Base-by-base conservation (phyloP, 2,329 filamentous ascomycete genomes). In the Eutypella sp. region DNA sequence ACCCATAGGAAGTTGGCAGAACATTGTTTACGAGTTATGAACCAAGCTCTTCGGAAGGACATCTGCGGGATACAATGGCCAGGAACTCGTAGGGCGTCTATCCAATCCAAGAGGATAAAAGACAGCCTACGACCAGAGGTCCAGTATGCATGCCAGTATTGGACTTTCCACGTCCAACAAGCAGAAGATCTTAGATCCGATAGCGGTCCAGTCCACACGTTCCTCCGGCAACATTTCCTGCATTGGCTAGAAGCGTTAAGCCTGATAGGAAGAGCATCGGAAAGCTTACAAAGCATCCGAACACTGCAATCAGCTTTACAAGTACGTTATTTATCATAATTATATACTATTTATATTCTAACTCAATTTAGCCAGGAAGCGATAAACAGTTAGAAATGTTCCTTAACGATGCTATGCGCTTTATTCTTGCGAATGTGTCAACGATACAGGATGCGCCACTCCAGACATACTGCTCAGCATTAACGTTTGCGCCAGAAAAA, bases 11-110 rank as follows among this genome's bases (percentile, higher is more conserved):
- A 43, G 3, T 46, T 71, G 1, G 63, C 65, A 0, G 44, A 31
- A 15, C 23, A 53, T n/a, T 74, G 69, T 49, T 45, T 74, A 18
- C 33, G 62, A 31, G 48, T 70, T 1, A 60, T 71, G 56, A 50
- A 29, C 3, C 52, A 33, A 7, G 49, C 45, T 29, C 55, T 73
- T 1, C 64, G 56, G 25, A 50, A 57, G 47, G 54, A 72, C 44
- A 66, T 73, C 2, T 72, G 66, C 33, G 40, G 25, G 10, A 27
- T 52, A 6, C 5, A 24, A 19, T 20, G 2, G 5, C 36, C 46
- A 13, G 46, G 42, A 7, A 36, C 38, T 13, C 22, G 19, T 16
- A 7, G 29, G 11, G 11, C 40, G 20, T 3, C 41, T 15, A 34
- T 42, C 13, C n/a, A 15, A 9, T 19, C 22, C 20, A 5, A 44